Base-by-base conservation (phyloP, 2,329 filamentous ascomycete species). In the Endocalyx cinctus region DNA sequence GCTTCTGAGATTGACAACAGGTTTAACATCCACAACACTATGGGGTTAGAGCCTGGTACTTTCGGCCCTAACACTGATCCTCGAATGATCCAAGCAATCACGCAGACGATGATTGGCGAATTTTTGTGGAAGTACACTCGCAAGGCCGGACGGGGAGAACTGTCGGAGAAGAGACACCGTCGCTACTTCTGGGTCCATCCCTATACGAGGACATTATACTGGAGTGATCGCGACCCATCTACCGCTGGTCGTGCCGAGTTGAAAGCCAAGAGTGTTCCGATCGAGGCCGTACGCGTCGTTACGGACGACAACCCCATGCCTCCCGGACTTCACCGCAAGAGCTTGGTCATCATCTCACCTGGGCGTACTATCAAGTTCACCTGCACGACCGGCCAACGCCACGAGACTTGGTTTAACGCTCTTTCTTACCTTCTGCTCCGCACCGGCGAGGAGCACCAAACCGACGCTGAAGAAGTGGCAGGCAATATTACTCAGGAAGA, bases 121-220 rank as follows among this genome's bases (percentile, higher is more conserved):
- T 97, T 90, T 59, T 71, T 98, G 25, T 98, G 92, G 92, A 98
- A 98, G 60, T 98, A 98, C 63, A 98, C 92, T 0, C 84, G 92
- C 51, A 95, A 92, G 66, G 74, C 89, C 39, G 89, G 88, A n/a
- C 82, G 90, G 16, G 84, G 81, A 34, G 85, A 88, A 43, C 79
- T 94, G 63, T 97, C 89, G 0, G 84, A 82, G 48, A 94, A 89
- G 35, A 79, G 92, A 33, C 92, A 98, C 61, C 79, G 87, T 41
- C 82, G 92, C 19, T 98, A 96, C 70, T 98, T 98, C 73, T 98
- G 92, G 92, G 87, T 98, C 15, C 92, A 98, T 57, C 92, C 92
- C 0, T 98, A 97, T 62, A 98, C 90, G 4, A 79, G 89, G 31
- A 96, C 90, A 5, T 63, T 98, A 49, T 97, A 97, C 70, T 98